A percentile compares a stretch with the other conserved stretches of the same genome.
phyloP scores from a whole-genome alignment of 768 basidiomycete species.

The Naematelia aurantialba region DNA sequence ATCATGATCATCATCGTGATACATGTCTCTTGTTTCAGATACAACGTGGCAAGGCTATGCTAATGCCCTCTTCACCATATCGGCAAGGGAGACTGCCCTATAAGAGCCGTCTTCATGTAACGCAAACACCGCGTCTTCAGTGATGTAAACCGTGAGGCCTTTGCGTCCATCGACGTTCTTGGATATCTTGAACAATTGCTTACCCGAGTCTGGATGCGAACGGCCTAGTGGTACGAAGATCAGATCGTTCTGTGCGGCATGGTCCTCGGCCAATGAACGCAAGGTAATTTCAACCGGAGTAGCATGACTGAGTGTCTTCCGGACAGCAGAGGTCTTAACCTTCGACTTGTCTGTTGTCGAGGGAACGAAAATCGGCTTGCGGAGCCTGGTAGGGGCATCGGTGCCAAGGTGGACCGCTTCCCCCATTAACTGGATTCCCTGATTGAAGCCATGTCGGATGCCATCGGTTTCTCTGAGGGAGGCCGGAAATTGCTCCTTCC shows the following conservation, averaged over 20 bases:
- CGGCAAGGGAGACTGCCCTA: constrained; percentile 77
- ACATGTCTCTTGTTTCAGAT: neutral
- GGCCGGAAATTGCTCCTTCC: constrained; percentile 77
- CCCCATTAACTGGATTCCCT: constrained; percentile 90
- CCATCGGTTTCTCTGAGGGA: constrained; percentile 63
- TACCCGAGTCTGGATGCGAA: constrained; percentile 76
- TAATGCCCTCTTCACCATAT: constrained; percentile 64
- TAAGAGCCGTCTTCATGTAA: constrained; percentile 56
- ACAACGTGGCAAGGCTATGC: neutral
- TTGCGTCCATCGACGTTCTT: constrained; percentile 73
- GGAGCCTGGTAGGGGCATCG: constrained; percentile 58
- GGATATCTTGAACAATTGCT: constrained; percentile 84
- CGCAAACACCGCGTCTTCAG: constrained; percentile 92
- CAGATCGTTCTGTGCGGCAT: constrained; percentile 75
- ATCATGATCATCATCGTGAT: neutral
- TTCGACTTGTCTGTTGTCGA: constrained; percentile 25
- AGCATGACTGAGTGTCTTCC: constrained; percentile 4
- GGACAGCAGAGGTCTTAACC: constrained; percentile 39
- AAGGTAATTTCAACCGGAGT: constrained; percentile 71
- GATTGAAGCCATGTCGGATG: constrained; percentile 74
- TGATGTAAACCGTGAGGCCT: constrained; percentile 80
- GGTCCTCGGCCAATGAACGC: constrained; percentile 87
- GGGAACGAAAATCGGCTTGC: constrained; percentile 61
- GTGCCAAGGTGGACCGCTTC: constrained; percentile 82
- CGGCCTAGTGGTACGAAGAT: constrained; percentile 83